Evolutionary conservation across 2,329 filamentous ascomycete genomes (phyloP).

Genomic region (Neonectria coccinea): DNA sequence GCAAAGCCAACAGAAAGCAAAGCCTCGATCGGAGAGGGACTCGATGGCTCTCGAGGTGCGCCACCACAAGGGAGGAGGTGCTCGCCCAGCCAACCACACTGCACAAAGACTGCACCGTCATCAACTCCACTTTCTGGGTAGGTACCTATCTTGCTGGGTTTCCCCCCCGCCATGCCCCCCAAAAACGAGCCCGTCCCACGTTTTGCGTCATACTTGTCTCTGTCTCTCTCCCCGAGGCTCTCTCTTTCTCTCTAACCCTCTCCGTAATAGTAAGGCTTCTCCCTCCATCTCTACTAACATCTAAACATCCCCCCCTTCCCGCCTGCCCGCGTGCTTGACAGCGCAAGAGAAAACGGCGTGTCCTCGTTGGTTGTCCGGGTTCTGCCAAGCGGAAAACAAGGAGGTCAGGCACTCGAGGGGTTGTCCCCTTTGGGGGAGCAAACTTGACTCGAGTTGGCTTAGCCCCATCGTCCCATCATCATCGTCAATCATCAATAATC

Average conservation of each 20-base stretch:
- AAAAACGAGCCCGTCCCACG: not conserved
- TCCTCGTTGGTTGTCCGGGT: too few relatives aligned
- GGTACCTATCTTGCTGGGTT: not conserved
- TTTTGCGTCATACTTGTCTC: slow-evolving; percentile 24
- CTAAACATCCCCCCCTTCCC: not conserved
- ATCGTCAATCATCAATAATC: slow-evolving; percentile 18
- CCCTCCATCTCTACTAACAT: slow-evolving; percentile 1
- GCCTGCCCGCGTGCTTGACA: slow-evolving; percentile 9
- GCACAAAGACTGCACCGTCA: not conserved
- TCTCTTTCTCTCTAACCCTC: not conserved
- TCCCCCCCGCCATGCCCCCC: not conserved
- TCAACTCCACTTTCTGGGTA: not conserved
- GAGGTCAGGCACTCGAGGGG: not conserved
- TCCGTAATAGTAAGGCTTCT: not conserved
- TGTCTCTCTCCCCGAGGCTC: too few relatives aligned
- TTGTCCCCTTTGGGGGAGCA: slow-evolving; percentile 2
- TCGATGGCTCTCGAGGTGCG: not conserved
- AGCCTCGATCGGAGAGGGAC: not conserved
- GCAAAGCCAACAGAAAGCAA: too few relatives aligned
- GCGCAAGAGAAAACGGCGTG: not conserved
- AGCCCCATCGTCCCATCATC: slow-evolving; percentile 24
- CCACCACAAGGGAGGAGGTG: too few relatives aligned
- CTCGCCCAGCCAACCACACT: too few relatives aligned
- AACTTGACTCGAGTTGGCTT: slow-evolving; percentile 16
- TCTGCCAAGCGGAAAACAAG: slow-evolving; percentile 8